Conservation (phyloP, 139 green algal species). For the Chlamydomonas asymmetrica region DNA sequence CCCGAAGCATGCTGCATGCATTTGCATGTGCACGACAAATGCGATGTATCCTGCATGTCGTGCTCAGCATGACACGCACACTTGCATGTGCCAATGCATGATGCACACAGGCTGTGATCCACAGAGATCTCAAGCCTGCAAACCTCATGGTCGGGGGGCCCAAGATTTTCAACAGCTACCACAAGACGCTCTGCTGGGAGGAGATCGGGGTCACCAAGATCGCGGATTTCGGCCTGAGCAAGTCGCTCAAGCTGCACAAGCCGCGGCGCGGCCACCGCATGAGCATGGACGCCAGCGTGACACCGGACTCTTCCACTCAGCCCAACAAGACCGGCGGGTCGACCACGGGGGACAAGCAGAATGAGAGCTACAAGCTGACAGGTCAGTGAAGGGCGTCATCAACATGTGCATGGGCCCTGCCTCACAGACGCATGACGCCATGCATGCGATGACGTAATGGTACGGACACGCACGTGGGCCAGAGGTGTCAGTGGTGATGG, state of each 20-base stretch:
- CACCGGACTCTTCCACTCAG: no score
- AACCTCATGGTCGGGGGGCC: constrained; percentile 89
- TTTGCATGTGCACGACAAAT: no score
- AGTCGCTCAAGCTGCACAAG: constrained; percentile 72
- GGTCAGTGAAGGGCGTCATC: constrained; percentile 10
- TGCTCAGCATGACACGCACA: no score
- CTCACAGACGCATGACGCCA: no score
- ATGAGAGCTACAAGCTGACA: constrained; percentile 46
- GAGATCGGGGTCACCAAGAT: constrained; percentile 64
- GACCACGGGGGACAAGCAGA: neutral
- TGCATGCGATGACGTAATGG: no score
- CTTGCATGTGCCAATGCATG: no score
- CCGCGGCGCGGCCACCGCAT: constrained; percentile 25
- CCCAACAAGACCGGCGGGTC: constrained; percentile 1
- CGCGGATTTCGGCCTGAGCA: constrained; percentile 88
- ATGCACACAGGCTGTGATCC: constrained; percentile 56
- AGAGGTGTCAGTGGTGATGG: no score
- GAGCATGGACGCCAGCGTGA: neutral
- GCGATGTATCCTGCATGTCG: no score
- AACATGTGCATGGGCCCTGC: no score
- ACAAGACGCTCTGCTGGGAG: constrained; percentile 22
- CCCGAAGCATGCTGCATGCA: no score
- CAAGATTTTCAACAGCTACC: constrained; percentile 34
- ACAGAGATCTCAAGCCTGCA: constrained; percentile 88
- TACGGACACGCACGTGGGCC: no score